Evolutionary conservation across 805 yeast species (phyloP), one percentile per base, ranked within the genome.

Genomic region (Kazachstania bromeliacearum): DNA sequence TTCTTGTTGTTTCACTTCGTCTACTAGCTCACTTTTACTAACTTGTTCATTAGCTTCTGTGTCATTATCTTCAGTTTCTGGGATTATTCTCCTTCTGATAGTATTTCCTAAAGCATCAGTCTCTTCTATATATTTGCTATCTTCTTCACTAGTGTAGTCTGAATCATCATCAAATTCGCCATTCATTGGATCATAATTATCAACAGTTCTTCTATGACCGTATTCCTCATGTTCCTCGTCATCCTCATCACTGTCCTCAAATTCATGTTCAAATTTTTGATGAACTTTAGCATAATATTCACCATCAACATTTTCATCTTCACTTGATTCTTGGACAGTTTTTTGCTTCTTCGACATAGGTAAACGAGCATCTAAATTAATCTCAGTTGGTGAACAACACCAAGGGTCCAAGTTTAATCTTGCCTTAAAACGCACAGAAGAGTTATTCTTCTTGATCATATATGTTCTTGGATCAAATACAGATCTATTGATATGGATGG

Each of bases 381-480:
- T 75, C 43, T 78, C 81, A 32, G 70, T 62, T 4, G 81, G 76
- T 38, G 73, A 79, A 2, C 84, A 85, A 17, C 79, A 77, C 62
- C 71, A 87, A 16, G 72, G 75, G 9, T 77, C 65, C 50, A 88
- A 62, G 52, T 85, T 79, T 41, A 89, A 62, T 30, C 68, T 64
- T 28, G 73, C 51, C 3, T 94, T 89, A 63, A 87, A 87, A 8
- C 72, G 59, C n/a, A 89, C 89, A 35, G 75, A 72, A 4, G 95
- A 80, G 34, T 83, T 75, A 55, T 88, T 88, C 56, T 89, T 89
- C 44, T 84, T 73, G 19, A 85, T 81, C 67, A 73, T 74, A 41
- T 83, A 92, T 0, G 95, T 82, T 38, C 74, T 66, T 37, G 92
- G 84, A 57, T 89, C 96, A 58, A 87, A 89, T 10, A 85, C 96